Evolutionary conservation across 805 yeast species (phyloP), one percentile per base, ranked within the genome.

Genomic region (Jamesozyma rosinii): DNA sequence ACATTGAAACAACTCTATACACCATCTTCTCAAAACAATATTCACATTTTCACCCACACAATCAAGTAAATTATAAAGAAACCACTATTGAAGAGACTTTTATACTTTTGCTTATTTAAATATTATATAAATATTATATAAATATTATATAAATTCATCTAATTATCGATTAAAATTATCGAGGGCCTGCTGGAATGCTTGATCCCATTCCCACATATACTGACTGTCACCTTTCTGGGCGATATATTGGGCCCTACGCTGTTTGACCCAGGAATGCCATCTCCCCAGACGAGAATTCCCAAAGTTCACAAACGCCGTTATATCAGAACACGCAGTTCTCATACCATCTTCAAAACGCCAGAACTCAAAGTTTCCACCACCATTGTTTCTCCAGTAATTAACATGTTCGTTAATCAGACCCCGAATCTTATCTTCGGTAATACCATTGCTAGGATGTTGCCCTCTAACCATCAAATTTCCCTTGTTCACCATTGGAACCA

Each of bases 171-270:
- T 58, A 38, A 52, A 58, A 37, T 50, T 55, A 27, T 48, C 48
- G 35, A 51, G 76, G 51, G 87, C 97, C 38, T 74, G 72, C 40
- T 75, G 76, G 55, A 76, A 88, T 0, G 95, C 97, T 52, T 83
- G 94, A 22, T 82, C 87, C 83, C 86, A 90, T 62, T 84, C 95
- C 95, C 96, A 90, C 42, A 78, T 43, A 55, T 70, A 74, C 13
- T 67, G 67, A 52, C 81, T 72, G 5, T 65, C 53, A 5, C 92
- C 92, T 49, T 75, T 72, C 6, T 63, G 57, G 10, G 61, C 50
- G 19, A 76, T 54, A 59, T 89, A 95, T 53, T 86, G 84, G 2
- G 55, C 57, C 27, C 73, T 63, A 48, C 97, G 72, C 17, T 82
- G 74, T 10, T 54, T 49, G 47, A 70, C 77, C 92, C 90, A 83